Evolutionary conservation across 306 rosid genomes (phyloP).

Genomic region (Quercus agrifolia): DNA sequence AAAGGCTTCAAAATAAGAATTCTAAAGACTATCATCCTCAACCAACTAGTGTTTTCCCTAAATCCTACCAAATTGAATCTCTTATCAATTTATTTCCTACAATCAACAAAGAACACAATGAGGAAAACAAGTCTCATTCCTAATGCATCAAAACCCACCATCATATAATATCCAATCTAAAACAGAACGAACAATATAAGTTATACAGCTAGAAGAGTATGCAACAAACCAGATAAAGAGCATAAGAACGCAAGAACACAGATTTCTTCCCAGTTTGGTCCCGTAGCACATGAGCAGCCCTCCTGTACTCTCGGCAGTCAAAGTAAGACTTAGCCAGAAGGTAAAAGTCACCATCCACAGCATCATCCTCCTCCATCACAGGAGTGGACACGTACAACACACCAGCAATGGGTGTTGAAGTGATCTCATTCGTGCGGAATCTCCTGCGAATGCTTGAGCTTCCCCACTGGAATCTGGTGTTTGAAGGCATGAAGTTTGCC

Average conservation of each 20-base stretch:
- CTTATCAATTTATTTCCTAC: background rate
- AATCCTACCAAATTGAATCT: background rate
- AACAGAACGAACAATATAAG: slow-evolving; percentile 5
- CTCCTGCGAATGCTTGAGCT: slow-evolving; percentile 93
- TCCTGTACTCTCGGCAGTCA: slow-evolving; percentile 80
- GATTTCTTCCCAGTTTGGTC: slow-evolving; percentile 78
- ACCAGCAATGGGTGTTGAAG: slow-evolving; percentile 61
- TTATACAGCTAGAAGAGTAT: background rate
- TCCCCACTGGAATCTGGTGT: slow-evolving; percentile 94
- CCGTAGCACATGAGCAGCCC: slow-evolving; percentile 89
- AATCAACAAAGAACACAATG: background rate
- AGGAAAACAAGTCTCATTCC: background rate
- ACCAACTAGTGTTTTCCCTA: background rate
- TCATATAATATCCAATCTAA: background rate
- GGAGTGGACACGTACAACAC: slow-evolving; percentile 85
- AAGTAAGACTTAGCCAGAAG: slow-evolving; percentile 87
- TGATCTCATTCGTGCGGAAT: slow-evolving; percentile 56
- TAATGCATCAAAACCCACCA: slow-evolving; percentile 6
- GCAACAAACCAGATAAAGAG: slow-evolving; percentile 69
- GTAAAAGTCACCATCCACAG: slow-evolving; percentile 71
- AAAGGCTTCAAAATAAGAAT: background rate
- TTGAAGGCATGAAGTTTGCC: slow-evolving; percentile 82
- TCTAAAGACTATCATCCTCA: background rate
- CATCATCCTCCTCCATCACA: slow-evolving; percentile 74
- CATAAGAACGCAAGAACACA: slow-evolving; percentile 73